Conservation (phyloP, 1,284 basidiomycete genomes). For the Rugosomyces carneus region DNA sequence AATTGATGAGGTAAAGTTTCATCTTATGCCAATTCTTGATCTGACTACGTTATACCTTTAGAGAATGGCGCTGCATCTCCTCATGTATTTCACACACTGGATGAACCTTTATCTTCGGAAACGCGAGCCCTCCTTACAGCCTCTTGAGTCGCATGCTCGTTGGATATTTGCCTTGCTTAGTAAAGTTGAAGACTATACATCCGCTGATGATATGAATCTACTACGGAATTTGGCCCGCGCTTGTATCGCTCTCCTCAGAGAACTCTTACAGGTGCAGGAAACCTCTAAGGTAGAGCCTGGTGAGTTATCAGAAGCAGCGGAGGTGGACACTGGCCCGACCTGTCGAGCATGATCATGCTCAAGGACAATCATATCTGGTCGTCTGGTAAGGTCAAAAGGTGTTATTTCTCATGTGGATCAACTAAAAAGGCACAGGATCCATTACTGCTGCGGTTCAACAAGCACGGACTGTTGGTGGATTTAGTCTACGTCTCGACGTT, state of each 20-base stretch:
- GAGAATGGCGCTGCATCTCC: constrained; percentile 65
- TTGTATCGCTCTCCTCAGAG: constrained; percentile 54
- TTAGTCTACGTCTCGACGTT: constrained; percentile 90
- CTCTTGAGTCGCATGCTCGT: constrained; percentile 62
- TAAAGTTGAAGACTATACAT: constrained; percentile 65
- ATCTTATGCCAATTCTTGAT: constrained; percentile 1
- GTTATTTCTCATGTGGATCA: background rate
- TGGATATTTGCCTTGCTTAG: constrained; percentile 85
- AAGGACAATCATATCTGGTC: constrained; percentile 99
- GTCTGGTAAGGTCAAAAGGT: constrained; percentile 49
- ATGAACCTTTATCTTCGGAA: constrained; percentile 55
- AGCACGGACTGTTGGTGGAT: constrained; percentile 88
- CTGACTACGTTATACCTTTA: constrained; percentile 24
- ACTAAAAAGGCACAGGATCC: constrained; percentile 50
- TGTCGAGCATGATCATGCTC: constrained; percentile 99
- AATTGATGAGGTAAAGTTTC: constrained; percentile 54
- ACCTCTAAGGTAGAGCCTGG: background rate
- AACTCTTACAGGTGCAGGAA: constrained; percentile 25
- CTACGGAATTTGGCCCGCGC: constrained; percentile 76
- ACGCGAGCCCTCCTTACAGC: constrained; percentile 33
- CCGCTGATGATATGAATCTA: constrained; percentile 73
- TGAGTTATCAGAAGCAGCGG: background rate
- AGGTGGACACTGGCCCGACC: constrained; percentile 38
- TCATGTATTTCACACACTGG: constrained; percentile 83
- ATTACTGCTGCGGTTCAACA: constrained; percentile 84